Percentiles rank a stretch among this genome's conserved stretches.
phyloP scores from a whole-genome alignment of 23 red algal species.

The Cyanidium caldarium region DNA sequence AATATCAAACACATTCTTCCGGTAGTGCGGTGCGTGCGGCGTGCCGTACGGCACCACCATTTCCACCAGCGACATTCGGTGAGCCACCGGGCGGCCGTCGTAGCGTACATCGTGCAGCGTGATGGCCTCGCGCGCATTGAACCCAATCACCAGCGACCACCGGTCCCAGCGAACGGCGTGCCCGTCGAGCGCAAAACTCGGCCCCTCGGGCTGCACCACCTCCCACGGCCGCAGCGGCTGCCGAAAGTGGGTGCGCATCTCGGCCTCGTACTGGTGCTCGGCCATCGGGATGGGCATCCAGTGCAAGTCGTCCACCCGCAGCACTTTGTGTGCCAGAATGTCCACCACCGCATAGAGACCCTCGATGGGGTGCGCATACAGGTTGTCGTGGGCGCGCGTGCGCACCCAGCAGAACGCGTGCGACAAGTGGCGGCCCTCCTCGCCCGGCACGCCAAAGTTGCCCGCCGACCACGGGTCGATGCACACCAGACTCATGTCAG shows the following conservation, averaged over 20 bases:
- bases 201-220: slow-evolving; percentile 50
- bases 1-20: slow-evolving; percentile 69
- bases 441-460: background rate
- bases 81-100: slow-evolving; percentile 23
- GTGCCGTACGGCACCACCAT: slow-evolving; percentile 81
- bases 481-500: slow-evolving; percentile 4
- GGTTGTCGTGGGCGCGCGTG: slow-evolving; percentile 31
- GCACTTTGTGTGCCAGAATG: slow-evolving; percentile 18
- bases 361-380: slow-evolving; percentile 73
- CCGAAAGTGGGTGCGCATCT: slow-evolving; percentile 9
- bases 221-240: background rate
- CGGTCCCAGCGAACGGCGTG: slow-evolving; percentile 37
- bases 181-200: slow-evolving; percentile 32
- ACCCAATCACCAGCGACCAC: slow-evolving; percentile 53
- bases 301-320: slow-evolving; percentile 20
- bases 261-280: slow-evolving; percentile 25
- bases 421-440: background rate
- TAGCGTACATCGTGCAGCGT: slow-evolving; percentile 32
- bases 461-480: slow-evolving; percentile 17
- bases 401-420: slow-evolving; percentile 13
- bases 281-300: background rate
- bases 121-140: slow-evolving; percentile 51
- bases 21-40: slow-evolving; percentile 27
- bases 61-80: slow-evolving; percentile 41
- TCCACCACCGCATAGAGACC: slow-evolving; percentile 47